phyloP scores from a whole-genome alignment of 2,329 filamentous ascomycete genomes.

The Grosmannia serpens region DNA sequence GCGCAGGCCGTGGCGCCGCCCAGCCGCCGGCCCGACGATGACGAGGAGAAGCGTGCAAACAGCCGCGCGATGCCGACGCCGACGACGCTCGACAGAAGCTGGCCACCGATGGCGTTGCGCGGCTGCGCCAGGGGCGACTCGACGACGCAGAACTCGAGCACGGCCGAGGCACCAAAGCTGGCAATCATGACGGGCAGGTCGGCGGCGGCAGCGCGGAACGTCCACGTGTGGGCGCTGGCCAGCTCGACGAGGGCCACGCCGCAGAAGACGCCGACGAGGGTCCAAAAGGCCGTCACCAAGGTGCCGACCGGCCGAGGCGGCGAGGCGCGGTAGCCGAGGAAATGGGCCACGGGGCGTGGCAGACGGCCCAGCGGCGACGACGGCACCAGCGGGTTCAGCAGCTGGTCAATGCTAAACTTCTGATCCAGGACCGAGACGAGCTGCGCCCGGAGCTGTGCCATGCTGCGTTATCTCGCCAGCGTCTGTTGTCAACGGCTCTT shows the following conservation, averaged over 20 bases:
- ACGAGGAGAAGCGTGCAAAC: slow-evolving; percentile 36
- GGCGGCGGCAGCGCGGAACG: slow-evolving; percentile 38
- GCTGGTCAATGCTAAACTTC: slow-evolving; percentile 64
- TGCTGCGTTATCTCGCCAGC: neutral
- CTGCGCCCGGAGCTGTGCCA: neutral
- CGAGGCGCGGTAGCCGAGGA: slow-evolving; percentile 51
- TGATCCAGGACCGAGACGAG: neutral
- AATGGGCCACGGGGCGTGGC: slow-evolving; percentile 54
- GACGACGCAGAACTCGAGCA: slow-evolving; percentile 63
- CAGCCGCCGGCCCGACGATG: slow-evolving; percentile 40
- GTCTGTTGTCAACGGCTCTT: neutral
- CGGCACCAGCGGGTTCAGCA: slow-evolving; percentile 60
- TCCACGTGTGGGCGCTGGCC: slow-evolving; percentile 41
- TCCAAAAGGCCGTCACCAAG: slow-evolving; percentile 47
- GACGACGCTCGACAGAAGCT: slow-evolving; percentile 48
- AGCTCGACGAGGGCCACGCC: slow-evolving; percentile 49
- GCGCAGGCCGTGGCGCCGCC: slow-evolving; percentile 56
- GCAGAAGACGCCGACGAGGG: slow-evolving; percentile 52
- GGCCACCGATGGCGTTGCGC: slow-evolving; percentile 56
- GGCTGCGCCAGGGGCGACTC: slow-evolving; percentile 64
- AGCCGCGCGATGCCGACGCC: slow-evolving; percentile 55
- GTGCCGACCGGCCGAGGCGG: slow-evolving; percentile 36
- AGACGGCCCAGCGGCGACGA: slow-evolving; percentile 51
- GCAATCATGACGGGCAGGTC: slow-evolving; percentile 48
- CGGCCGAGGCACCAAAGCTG: slow-evolving; percentile 63